These are phyloP conservation scores for Glutinoglossum americanum DNA, from an alignment of 495 filamentous ascomycete species.

Conservation along the genomic window DNA sequence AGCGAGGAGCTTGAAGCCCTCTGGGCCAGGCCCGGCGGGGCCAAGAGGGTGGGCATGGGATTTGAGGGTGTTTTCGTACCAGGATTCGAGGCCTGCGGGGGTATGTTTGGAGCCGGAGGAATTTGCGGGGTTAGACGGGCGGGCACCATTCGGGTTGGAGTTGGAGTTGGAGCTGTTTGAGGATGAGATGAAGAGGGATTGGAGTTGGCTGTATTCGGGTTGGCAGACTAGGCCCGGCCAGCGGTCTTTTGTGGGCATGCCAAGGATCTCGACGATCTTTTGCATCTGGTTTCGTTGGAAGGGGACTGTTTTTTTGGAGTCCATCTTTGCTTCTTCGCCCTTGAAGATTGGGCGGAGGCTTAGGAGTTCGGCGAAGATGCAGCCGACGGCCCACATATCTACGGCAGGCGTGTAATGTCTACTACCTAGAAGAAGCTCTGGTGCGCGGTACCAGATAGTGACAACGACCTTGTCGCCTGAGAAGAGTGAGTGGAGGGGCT, in stretches of 20 bases:
- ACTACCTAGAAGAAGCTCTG: constrained; percentile 76
- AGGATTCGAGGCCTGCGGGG: constrained; percentile 30
- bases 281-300: constrained; percentile 98
- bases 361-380: constrained; percentile 90
- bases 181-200: constrained; percentile 32
- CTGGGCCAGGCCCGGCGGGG: constrained; percentile 35
- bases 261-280: constrained; percentile 92
- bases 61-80: constrained; percentile 41
- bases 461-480: constrained; percentile 96
- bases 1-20: constrained; percentile 62
- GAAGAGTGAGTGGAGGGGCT: constrained; percentile 77
- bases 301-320: constrained; percentile 85
- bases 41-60: constrained; percentile 24
- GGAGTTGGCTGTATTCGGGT: constrained; percentile 60
- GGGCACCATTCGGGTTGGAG: too few relatives aligned
- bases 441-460: constrained; percentile 97
- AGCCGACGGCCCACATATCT: constrained; percentile 93
- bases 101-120: constrained; percentile 6
- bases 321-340: constrained; percentile 97
- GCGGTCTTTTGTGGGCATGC: constrained; percentile 65
- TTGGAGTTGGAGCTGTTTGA: constrained; percentile 16
- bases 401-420: constrained; percentile 91
- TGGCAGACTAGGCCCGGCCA: constrained; percentile 69
- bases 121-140: constrained; percentile 22
- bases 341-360: constrained; percentile 92